A percentile compares a stretch with the other conserved stretches of the same genome.
Evolutionary conservation across 2,329 filamentous ascomycete species (phyloP).

Genomic region (Aspergillus ustus): DNA sequence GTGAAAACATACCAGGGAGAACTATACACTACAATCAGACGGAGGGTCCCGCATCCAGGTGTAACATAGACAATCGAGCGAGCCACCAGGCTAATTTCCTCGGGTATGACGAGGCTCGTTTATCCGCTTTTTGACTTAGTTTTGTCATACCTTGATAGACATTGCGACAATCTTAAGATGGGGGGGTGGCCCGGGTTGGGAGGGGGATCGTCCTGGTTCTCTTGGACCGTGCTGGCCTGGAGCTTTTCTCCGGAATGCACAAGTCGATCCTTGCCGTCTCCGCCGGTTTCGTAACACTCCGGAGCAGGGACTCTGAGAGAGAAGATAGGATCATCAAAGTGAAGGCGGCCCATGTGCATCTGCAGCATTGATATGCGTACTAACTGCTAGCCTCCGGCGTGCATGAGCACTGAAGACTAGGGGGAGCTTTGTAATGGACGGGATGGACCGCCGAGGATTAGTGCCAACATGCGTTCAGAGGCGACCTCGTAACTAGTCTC

Average conservation of each 20-base stretch:
- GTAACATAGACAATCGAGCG: slow-evolving; percentile 1
- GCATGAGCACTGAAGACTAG: slow-evolving; percentile 4
- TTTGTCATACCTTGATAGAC: slow-evolving; percentile 12
- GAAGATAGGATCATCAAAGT: slow-evolving; percentile 13
- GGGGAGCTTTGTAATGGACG: slow-evolving; percentile 1
- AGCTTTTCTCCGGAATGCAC: slow-evolving; percentile 11
- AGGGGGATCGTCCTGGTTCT: slow-evolving; percentile 2
- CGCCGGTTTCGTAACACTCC: neutral
- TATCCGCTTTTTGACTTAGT: slow-evolving; percentile 10
- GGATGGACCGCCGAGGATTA: neutral
- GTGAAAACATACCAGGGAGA: neutral
- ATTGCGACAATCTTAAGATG: slow-evolving; percentile 3
- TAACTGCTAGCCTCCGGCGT: slow-evolving; percentile 13
- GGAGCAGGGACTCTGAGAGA: neutral
- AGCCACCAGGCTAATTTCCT: slow-evolving; percentile 10
- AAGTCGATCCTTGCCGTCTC: slow-evolving; percentile 5
- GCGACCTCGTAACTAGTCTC: neutral
- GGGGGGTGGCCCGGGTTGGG: neutral
- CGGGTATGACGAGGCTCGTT: slow-evolving; percentile 8
- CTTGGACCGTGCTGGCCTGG: slow-evolving; percentile 11
- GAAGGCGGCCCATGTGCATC: slow-evolving; percentile 6
- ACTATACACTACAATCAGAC: neutral
- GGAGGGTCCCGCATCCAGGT: neutral
- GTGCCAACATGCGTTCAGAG: neutral
- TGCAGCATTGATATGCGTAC: slow-evolving; percentile 8